Percentiles rank a stretch among this genome's conserved stretches.
These are phyloP conservation scores for Sclerotinia subarctica DNA, from an alignment of 2,329 filamentous ascomycete genomes.

Conservation along the genomic window DNA sequence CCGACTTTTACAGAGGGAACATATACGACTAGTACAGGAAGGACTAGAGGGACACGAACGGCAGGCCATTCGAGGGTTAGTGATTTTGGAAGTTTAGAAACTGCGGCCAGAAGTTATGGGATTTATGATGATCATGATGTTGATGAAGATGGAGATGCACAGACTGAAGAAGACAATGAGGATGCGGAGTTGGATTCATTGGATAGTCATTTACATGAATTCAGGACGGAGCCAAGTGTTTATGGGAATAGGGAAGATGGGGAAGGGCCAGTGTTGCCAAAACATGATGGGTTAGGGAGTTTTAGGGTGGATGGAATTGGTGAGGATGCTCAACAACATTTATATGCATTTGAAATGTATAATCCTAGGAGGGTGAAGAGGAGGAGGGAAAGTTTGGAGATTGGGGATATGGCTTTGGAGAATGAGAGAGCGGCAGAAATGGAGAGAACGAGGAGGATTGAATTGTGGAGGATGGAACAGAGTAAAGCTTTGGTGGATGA, in stretches of 20 bases:
- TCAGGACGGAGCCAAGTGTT: constrained; percentile 57
- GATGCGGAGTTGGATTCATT: constrained; percentile 86
- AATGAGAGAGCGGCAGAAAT: constrained; percentile 58
- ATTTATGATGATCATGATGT: constrained; percentile 56
- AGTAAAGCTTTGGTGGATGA: constrained; percentile 81
- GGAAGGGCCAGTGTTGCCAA: constrained; percentile 68
- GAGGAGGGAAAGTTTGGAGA: constrained; percentile 52
- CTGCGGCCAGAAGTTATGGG: constrained; percentile 58
- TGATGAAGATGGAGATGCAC: constrained; percentile 48
- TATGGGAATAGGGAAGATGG: constrained; percentile 34
- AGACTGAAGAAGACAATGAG: constrained; percentile 53
- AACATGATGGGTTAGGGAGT: constrained; percentile 86
- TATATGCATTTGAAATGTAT: constrained; percentile 85
- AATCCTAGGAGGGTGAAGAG: constrained; percentile 66
- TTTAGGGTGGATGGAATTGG: constrained; percentile 65
- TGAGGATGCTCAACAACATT: constrained; percentile 69
- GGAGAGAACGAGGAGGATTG: constrained; percentile 80
- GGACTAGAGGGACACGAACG: constrained; percentile 56
- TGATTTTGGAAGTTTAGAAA: constrained; percentile 76
- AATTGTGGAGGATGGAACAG: constrained; percentile 89
- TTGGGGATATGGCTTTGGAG: constrained; percentile 50
- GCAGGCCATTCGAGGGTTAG: constrained; percentile 71
- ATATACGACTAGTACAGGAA: constrained; percentile 62
- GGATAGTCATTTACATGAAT: constrained; percentile 87
- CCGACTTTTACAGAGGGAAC: constrained; percentile 66